Evolutionary conservation across 352 stramenopile species (phyloP), one percentile per base, ranked within the genome.

Genomic region (Aphanomyces cochlioides): DNA sequence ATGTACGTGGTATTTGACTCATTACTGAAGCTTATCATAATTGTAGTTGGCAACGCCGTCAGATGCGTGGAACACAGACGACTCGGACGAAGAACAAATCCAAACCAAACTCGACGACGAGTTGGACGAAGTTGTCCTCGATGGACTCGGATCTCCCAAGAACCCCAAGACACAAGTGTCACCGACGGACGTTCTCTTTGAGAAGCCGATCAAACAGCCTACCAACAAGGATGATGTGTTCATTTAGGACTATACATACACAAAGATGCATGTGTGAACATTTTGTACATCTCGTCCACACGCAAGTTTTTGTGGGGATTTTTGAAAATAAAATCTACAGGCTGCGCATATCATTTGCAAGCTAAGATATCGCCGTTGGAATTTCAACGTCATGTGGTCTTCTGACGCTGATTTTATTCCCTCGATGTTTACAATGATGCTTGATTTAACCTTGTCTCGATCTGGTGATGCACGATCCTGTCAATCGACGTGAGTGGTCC

Each of bases 61-160:
- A 41, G 90, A 84, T 37, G 86, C 86, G 5, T 94, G 86, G 86
- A 89, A 81, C 57, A 72, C 79, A 7, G 84, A 94, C 57, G 84
- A 94, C 67, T 94, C 84, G 39, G 86, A 94, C 72, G 86, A 94
- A 78, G 84, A 92, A 67, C 84, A 92, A 69, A 73, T 90, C 48
- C 81, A 91, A 47, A 77, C 91, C 34, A n/a, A 65, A 34, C 58
- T 70, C 38, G 69, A 67, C 41, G 59, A 67, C 41, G 59, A 67
- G 5, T 28, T 67, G 5, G 59, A 67, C 13, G 59, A 67, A 6
- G 21, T 61, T 7, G 13, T 39, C 10, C 54, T 61, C 13, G 54
- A 61, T 61, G 36, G 54, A 17, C 39, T 57, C 5, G 43, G 41
- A 6, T 67, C 59, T 3, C 59, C 59, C 39, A 67, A n/a, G n/a